phyloP scores from a whole-genome alignment of 768 basidiomycete species.

The Holtermannia corniformis region DNA sequence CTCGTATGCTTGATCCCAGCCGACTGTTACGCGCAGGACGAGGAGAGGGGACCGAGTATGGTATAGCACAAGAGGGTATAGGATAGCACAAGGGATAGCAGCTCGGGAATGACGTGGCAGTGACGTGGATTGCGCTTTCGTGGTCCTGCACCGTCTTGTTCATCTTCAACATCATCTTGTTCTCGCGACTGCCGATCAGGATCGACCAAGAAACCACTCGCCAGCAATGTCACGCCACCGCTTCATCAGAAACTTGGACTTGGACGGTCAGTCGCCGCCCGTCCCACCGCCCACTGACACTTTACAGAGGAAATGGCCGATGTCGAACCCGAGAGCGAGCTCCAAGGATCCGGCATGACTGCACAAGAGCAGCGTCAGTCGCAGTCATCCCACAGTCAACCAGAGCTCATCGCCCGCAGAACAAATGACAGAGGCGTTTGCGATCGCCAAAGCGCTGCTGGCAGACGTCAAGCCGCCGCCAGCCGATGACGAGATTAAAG shows the following conservation, averaged over 20 bases:
- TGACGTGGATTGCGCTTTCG: background rate
- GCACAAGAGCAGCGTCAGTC: conserved; percentile 65
- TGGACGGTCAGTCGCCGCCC: conserved; percentile 44
- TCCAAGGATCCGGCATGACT: conserved; percentile 54
- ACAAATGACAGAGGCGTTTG: conserved; percentile 61
- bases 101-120: too few relatives aligned
- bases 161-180: background rate
- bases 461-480: conserved; percentile 59
- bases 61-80: too few relatives aligned
- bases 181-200: too few relatives aligned
- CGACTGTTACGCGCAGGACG: too few relatives aligned
- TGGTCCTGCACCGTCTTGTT: background rate
- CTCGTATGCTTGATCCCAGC: too few relatives aligned
- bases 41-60: too few relatives aligned
- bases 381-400: background rate
- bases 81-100: too few relatives aligned
- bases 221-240: conserved; percentile 82
- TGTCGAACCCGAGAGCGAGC: conserved; percentile 44
- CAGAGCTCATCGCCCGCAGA: conserved; percentile 31
- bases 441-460: conserved; percentile 57
- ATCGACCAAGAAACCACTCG: too few relatives aligned
- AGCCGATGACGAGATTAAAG: conserved; percentile 63
- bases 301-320: conserved; percentile 73
- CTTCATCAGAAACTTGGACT: conserved; percentile 72
- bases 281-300: background rate